Evolutionary conservation across 169 alveolate species (phyloP), one percentile per base, ranked within the genome.

Genomic region (Cryptosporidium bovis): DNA sequence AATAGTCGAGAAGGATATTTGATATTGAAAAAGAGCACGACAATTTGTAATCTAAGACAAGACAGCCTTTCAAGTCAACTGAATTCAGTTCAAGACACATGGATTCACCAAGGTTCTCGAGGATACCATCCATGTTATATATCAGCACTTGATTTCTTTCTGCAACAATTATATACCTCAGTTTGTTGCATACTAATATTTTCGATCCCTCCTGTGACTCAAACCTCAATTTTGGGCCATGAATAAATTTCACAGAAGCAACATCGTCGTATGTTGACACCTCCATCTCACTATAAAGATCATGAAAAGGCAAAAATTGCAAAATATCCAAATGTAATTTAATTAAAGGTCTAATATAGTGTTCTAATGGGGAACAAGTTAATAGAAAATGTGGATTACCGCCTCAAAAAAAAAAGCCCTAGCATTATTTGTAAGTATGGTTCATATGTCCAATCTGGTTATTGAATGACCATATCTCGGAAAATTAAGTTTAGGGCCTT

Each of bases 401-500:
- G 82, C 82, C 82, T 13, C 34, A 34, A 24, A 40, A 3, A 12
- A 44, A 65, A 65, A 20, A 10, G 44, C 13, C 48, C 0, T 48
- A 24, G n/a, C 3, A 16, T 29, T 16, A 65, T 16, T 65, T 36
- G 1, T 5, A 40, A 65, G 24, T 15, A 67, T 56, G 5, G 0
- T 27, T 77, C 12, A 77, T 34, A 77, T 77, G 40, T 77, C 71
- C 56, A 77, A 62, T 15, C 44, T 60, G 15, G 71, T 36, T 20
- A 77, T 77, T 7, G 87, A 51, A 48, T 77, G 87, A 7, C 87
- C 87, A 40, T 34, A 77, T 62, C 87, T 77, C 20, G 71, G 65
- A 60, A 48, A 77, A 15, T 34, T 77, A 31, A 77, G 40, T 20
- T 44, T 33, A 10, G 87, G 87, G 12, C 87, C 87, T 20, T 60